Conservation (phyloP, 1,139 yeast species). For the Blastobotrys proliferans region DNA sequence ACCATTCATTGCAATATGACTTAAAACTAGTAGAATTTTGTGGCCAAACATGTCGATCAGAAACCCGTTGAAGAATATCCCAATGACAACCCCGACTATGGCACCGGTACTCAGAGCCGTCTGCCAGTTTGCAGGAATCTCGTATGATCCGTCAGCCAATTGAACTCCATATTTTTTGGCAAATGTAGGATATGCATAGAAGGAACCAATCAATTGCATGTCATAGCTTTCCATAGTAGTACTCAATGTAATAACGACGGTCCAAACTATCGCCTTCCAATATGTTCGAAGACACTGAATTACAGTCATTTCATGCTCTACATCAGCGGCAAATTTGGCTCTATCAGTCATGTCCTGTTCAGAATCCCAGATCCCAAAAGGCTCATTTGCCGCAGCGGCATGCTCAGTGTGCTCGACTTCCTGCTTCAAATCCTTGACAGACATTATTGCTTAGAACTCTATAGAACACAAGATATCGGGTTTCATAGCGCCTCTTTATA, state of each 20-base stretch:
- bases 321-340: conserved; percentile 23
- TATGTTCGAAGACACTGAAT: not conserved
- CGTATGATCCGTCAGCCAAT: conserved; percentile 30
- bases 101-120: conserved; percentile 40
- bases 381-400: too few species aligned
- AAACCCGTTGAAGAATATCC: conserved; percentile 17
- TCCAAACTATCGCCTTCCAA: conserved; percentile 34
- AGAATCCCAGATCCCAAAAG: too few species aligned
- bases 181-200: conserved; percentile 31
- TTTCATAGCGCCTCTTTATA: too few species aligned
- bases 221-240: conserved; percentile 49
- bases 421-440: too few species aligned
- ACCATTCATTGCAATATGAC: conserved; percentile 20
- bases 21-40: conserved; percentile 41
- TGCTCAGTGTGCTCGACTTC: too few species aligned
- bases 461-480: too few species aligned
- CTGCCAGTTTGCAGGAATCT: conserved; percentile 43
- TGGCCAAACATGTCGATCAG: conserved; percentile 45
- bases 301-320: conserved; percentile 17
- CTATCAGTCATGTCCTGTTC: too few species aligned
- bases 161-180: conserved; percentile 6
- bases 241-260: conserved; percentile 39
- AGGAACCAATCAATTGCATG: conserved; percentile 35
- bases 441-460: too few species aligned
- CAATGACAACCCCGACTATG: conserved; percentile 33